A percentile compares a stretch with the other conserved stretches of the same genome.
Conservation (phyloP, 2,329 filamentous ascomycete species). For the Allantophomopsis lycopodina region DNA sequence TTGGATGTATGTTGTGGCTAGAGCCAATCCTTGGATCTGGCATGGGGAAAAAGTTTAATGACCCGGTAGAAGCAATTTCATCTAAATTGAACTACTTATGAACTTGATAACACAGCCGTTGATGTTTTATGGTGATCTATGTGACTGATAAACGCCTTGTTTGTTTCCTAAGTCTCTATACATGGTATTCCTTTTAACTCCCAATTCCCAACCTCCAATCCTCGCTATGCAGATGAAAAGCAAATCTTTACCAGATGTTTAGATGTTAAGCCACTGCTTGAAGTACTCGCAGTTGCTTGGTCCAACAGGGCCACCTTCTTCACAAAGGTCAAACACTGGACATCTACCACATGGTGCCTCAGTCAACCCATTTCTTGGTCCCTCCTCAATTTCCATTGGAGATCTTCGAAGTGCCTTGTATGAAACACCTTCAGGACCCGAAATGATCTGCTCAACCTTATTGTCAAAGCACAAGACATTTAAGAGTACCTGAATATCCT, state of each 20-base stretch:
- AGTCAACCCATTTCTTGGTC: constrained; percentile 39
- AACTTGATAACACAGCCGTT: no score
- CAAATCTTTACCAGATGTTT: constrained; percentile 13
- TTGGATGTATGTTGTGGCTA: neutral
- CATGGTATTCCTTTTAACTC: constrained; percentile 18
- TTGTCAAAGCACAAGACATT: constrained; percentile 85
- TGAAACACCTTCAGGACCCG: constrained; percentile 14
- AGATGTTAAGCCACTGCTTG: constrained; percentile 58
- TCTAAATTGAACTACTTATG: no score
- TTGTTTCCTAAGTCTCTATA: neutral
- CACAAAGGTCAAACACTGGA: constrained; percentile 86
- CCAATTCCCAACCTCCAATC: constrained; percentile 5
- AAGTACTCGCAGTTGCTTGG: constrained; percentile 89
- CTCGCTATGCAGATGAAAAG: constrained; percentile 16
- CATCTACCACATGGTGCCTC: constrained; percentile 86
- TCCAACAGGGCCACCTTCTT: constrained; percentile 80
- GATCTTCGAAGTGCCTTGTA: constrained; percentile 19
- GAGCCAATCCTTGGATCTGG: no score
- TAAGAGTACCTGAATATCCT: constrained; percentile 73
- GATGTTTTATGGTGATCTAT: no score
- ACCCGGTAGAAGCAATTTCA: no score
- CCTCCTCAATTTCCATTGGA: constrained; percentile 19
- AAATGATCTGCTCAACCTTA: constrained; percentile 51
- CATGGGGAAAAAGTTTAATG: no score
- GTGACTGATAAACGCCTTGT: no score